Conservation (phyloP, 352 stramenopile genomes). For the Plasmopara halstedii region DNA sequence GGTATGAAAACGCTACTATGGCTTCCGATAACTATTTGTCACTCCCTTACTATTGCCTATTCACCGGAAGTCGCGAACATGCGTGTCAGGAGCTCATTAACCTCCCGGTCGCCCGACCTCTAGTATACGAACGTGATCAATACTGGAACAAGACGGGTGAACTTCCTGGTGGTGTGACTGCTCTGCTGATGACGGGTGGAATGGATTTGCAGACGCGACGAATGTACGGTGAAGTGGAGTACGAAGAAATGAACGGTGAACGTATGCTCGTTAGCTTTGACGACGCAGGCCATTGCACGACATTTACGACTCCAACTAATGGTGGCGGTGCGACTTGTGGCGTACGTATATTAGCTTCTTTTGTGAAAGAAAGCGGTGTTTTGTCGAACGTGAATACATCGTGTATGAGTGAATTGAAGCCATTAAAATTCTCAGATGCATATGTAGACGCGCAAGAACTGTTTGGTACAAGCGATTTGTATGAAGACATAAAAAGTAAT, state of each 20-base stretch:
- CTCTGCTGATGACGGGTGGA: slow-evolving; percentile 45
- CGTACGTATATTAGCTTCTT: slow-evolving; percentile 60
- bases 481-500: slow-evolving; percentile 20
- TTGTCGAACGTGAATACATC: slow-evolving; percentile 56
- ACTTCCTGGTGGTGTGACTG: slow-evolving; percentile 32
- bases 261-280: slow-evolving; percentile 66
- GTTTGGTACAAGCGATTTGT: slow-evolving; percentile 35
- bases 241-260: slow-evolving; percentile 35
- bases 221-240: slow-evolving; percentile 46
- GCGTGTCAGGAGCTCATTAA: slow-evolving; percentile 45
- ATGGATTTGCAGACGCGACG: slow-evolving; percentile 48
- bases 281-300: slow-evolving; percentile 66
- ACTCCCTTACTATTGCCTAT: slow-evolving; percentile 72
- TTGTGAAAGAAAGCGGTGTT: slow-evolving; percentile 45
- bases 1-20: slow-evolving; percentile 55
- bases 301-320: slow-evolving; percentile 57
- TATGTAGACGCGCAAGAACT: slow-evolving; percentile 22
- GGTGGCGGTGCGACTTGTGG: slow-evolving; percentile 44
- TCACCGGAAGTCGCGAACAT: slow-evolving; percentile 51
- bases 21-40: slow-evolving; percentile 61
- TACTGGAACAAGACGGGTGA: slow-evolving; percentile 61
- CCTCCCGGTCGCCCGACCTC: slow-evolving; percentile 26
- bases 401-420: slow-evolving; percentile 52
- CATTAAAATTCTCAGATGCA: slow-evolving; percentile 33
- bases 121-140: slow-evolving; percentile 51